Percentiles rank a stretch among this genome's conserved stretches.
Conservation (phyloP, 1,284 basidiomycete species). For the Ganoderma sinense region DNA sequence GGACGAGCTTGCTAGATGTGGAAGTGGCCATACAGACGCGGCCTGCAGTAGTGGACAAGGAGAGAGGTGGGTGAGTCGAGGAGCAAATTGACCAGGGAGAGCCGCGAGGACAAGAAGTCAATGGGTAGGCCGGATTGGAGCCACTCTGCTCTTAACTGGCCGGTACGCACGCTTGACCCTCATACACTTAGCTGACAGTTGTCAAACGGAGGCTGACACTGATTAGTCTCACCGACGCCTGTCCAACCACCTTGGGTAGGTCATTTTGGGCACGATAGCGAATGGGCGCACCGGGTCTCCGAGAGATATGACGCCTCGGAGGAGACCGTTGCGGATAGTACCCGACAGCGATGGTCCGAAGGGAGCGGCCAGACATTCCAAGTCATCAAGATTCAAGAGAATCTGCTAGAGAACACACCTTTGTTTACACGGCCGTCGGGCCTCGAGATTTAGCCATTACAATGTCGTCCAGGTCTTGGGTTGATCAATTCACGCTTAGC, state of each 20-base stretch:
- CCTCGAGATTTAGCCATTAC: not conserved
- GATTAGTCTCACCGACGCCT: not conserved
- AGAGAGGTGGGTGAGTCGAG: not conserved
- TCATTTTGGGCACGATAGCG: not conserved
- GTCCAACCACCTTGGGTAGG: not conserved
- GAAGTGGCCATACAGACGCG: conserved; percentile 11
- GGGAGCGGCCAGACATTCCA: not conserved
- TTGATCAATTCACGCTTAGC: not conserved
- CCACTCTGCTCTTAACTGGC: not conserved
- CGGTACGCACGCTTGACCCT: not conserved
- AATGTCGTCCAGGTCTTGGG: not conserved
- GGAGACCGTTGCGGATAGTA: not conserved
- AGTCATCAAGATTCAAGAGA: not conserved
- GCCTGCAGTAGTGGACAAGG: not conserved
- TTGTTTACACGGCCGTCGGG: not conserved
- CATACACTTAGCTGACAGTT: not conserved
- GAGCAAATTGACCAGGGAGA: not conserved
- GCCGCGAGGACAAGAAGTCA: not conserved
- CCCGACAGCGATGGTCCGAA: not conserved
- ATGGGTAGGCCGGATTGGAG: not conserved
- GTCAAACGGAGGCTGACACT: not conserved
- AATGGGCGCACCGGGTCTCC: not conserved
- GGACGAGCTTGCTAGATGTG: conserved; percentile 8
- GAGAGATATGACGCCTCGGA: not conserved
- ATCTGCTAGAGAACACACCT: not conserved